Evolutionary conservation across 257 asterid species (phyloP).

Genomic region (Jacaranda mimosifolia): DNA sequence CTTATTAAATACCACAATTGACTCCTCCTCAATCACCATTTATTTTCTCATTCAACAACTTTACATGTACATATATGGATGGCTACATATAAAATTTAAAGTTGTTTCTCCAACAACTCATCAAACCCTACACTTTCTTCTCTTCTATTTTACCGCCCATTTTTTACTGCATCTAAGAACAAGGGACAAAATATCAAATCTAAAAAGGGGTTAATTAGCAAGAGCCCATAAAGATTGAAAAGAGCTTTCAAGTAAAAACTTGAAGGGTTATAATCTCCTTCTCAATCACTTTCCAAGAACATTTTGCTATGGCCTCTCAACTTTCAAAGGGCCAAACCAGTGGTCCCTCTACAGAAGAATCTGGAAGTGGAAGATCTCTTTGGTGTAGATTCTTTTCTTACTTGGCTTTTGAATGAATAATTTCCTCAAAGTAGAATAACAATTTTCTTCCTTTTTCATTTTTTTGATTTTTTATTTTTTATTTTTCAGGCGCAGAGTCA

Average conservation of each 20-base stretch:
- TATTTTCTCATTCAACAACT: not conserved
- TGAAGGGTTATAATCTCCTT: conserved; percentile 21
- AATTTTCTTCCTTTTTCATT: not conserved
- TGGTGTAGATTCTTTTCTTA: conserved; percentile 44
- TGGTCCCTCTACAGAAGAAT: conserved; percentile 65
- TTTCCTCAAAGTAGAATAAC: conserved; percentile 35
- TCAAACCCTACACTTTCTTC: not conserved
- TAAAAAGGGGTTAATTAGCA: conserved; percentile 7
- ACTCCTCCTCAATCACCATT: not conserved
- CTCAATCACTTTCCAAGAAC: conserved; percentile 46
- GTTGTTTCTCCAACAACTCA: not conserved
- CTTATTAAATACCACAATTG: conserved; percentile 31
- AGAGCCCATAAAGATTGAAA: not conserved
- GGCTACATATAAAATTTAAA: not conserved
- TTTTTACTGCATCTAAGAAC: too few relatives aligned
- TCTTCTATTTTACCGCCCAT: too few relatives aligned
- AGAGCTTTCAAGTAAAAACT: not conserved
- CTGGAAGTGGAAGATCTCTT: conserved; percentile 60
- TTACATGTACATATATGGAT: not conserved
- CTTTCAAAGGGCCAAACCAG: conserved; percentile 45
- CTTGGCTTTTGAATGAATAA: conserved; percentile 23
- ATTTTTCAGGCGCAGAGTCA: too few relatives aligned
- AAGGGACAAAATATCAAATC: conserved; percentile 24
- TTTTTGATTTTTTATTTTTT: too few relatives aligned
- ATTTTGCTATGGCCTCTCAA: conserved; percentile 48